phyloP scores from a whole-genome alignment of 2,329 filamentous ascomycete genomes.

The Exophiala sideris region DNA sequence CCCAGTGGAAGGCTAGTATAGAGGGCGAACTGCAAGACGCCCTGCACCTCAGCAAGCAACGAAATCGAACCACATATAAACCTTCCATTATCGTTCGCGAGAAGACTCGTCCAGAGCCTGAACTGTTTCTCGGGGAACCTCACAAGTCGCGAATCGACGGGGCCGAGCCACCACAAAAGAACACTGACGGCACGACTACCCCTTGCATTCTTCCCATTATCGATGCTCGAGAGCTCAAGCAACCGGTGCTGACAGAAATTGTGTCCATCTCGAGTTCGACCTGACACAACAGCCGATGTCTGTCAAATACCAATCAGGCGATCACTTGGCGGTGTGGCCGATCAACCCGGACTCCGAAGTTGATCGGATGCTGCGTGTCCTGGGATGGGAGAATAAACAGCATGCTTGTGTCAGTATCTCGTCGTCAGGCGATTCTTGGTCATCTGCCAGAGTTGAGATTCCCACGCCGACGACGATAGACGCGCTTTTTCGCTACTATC shows the following conservation, averaged over 20 bases:
- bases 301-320: conserved; percentile 40
- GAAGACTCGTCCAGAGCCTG: too few species aligned
- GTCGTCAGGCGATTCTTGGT: conserved; percentile 44
- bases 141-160: conserved; percentile 65
- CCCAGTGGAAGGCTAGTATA: conserved; percentile 95
- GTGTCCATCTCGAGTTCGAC: conserved; percentile 41
- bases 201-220: conserved; percentile 78
- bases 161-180: conserved; percentile 76
- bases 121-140: too few species aligned
- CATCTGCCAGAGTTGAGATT: conserved; percentile 64
- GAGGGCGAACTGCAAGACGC: conserved; percentile 66
- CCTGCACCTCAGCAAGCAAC: not conserved
- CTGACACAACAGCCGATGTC: conserved; percentile 39
- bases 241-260: conserved; percentile 59
- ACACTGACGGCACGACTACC: conserved; percentile 63
- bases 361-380: conserved; percentile 30
- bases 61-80: too few species aligned
- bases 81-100: too few species aligned
- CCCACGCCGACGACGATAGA: conserved; percentile 87
- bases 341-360: conserved; percentile 39
- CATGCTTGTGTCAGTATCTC: conserved; percentile 24
- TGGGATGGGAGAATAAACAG: conserved; percentile 31
- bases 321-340: conserved; percentile 42
- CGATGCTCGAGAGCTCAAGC: conserved; percentile 77
- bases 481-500: conserved; percentile 79